Evolutionary conservation across 805 yeast genomes (phyloP).

Genomic region (Saitoella complicata): DNA sequence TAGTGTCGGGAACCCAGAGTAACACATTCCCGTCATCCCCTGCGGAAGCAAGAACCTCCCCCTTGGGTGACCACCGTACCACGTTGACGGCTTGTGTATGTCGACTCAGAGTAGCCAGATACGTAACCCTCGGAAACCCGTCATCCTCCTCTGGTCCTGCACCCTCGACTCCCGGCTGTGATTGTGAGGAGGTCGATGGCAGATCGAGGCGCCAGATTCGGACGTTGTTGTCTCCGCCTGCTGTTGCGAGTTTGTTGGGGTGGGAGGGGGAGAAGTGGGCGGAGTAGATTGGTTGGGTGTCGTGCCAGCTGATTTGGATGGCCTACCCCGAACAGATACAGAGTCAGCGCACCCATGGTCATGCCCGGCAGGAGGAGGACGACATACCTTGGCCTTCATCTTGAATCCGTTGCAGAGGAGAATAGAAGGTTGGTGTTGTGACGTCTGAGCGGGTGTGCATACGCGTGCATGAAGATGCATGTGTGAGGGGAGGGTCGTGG

Average conservation of each 20-base stretch:
- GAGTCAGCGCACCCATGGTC: too few species aligned
- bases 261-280: slow-evolving; percentile 23
- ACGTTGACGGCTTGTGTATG: slow-evolving; percentile 93
- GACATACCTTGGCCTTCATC: too few species aligned
- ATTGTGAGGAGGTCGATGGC: not conserved
- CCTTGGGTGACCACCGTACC: slow-evolving; percentile 54
- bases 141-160: slow-evolving; percentile 15
- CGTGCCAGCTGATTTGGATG: slow-evolving; percentile 23
- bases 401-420: too few species aligned
- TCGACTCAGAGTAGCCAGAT: slow-evolving; percentile 63
- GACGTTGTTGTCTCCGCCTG: slow-evolving; percentile 90
- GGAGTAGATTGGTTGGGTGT: slow-evolving; percentile 26
- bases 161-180: slow-evolving; percentile 8
- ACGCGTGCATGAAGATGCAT: too few species aligned
- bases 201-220: slow-evolving; percentile 30
- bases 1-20: slow-evolving; percentile 44
- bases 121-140: slow-evolving; percentile 39
- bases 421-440: too few species aligned
- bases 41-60: slow-evolving; percentile 58
- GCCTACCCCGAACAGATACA: not conserved
- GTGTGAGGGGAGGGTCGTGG: too few species aligned
- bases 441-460: too few species aligned
- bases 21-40: slow-evolving; percentile 89
- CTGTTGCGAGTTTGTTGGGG: slow-evolving; percentile 54
- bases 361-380: too few species aligned